Conservation (phyloP, 768 basidiomycete genomes). For the Agaricus sinodeliciosus region DNA sequence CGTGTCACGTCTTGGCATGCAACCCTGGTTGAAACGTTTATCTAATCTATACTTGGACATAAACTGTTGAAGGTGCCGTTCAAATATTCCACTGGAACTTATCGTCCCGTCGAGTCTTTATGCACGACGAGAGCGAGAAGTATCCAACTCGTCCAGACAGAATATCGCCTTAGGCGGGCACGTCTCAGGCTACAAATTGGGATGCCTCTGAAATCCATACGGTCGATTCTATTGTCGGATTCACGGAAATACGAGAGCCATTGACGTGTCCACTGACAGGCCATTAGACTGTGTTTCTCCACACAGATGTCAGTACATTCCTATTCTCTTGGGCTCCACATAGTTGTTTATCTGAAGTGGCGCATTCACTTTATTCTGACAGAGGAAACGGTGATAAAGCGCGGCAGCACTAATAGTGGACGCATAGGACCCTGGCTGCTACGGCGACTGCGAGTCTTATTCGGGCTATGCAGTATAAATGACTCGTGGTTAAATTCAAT, state of each 20-base stretch:
- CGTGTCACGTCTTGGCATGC: slow-evolving; percentile 3
- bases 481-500: neutral
- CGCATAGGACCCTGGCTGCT: neutral
- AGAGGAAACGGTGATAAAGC: neutral
- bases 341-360: no score
- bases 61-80: no score
- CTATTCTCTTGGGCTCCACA: neutral
- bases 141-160: no score
- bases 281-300: neutral
- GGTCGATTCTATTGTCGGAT: neutral
- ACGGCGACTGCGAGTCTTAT: neutral
- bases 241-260: neutral
- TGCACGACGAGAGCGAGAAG: no score
- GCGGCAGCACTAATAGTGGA: neutral
- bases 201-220: no score
- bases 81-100: no score
- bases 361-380: no score
- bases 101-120: no score
- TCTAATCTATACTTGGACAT: neutral
- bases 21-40: slow-evolving; percentile 6
- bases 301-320: neutral
- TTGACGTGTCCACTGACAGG: neutral
- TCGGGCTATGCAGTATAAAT: neutral
- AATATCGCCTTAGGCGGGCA: no score
- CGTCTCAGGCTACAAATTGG: no score